phyloP scores from a whole-genome alignment of 163 green algal species.

The Chlamydomonas reinhardtii region DNA sequence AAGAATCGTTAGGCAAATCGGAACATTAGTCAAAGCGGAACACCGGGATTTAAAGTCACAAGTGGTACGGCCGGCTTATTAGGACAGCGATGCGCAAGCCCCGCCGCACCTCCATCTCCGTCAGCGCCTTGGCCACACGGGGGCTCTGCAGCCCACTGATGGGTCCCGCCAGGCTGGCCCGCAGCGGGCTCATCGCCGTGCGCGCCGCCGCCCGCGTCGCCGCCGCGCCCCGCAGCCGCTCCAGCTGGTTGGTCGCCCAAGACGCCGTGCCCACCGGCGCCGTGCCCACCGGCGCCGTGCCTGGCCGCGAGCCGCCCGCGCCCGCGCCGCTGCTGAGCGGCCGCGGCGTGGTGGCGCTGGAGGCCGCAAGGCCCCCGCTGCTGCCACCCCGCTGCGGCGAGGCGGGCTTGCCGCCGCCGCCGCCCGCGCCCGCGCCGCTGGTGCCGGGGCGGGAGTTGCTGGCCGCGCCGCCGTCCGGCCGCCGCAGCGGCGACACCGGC shows the following conservation, averaged over 20 bases:
- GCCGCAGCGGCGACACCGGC: constrained; percentile 1
- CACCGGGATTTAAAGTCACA: too few relatives aligned
- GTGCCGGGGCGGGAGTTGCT: neutral
- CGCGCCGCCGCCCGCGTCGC: constrained; percentile 8
- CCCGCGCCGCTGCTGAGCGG: neutral
- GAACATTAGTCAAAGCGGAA: too few relatives aligned
- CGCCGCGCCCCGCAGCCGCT: constrained; percentile 17
- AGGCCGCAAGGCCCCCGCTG: neutral
- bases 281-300: constrained; percentile 30
- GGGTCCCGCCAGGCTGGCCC: constrained; percentile 27
- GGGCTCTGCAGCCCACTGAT: constrained; percentile 28
- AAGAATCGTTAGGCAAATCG: too few relatives aligned
- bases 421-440: neutral
- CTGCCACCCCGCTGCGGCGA: neutral
- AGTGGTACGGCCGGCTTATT: too few relatives aligned
- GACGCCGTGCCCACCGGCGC: neutral
- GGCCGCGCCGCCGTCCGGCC: too few relatives aligned
- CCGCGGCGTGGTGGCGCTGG: neutral
- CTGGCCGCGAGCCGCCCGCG: too few relatives aligned
- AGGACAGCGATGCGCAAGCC: too few relatives aligned
- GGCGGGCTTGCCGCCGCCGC: neutral
- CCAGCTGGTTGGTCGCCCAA: constrained; percentile 11
- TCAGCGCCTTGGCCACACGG: constrained; percentile 1
- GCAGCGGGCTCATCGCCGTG: constrained; percentile 22
- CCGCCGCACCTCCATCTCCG: constrained; percentile 7